phyloP scores from a whole-genome alignment of 2,329 filamentous ascomycete genomes.

The Trichophyton schoenleinii region DNA sequence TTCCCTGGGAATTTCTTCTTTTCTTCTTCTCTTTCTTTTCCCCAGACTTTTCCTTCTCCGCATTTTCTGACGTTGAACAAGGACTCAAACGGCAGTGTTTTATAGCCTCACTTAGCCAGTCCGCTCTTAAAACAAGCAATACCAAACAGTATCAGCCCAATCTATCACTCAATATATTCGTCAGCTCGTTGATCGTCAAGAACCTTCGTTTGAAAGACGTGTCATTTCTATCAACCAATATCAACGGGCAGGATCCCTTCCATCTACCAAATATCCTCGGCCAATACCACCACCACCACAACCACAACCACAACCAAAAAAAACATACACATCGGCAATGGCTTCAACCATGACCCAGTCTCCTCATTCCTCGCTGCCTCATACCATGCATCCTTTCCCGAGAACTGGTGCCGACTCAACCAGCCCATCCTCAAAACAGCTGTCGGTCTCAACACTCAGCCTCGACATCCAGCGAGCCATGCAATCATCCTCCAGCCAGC shows the following conservation, averaged over 20 bases:
- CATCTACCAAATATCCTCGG: no score
- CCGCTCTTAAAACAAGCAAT: not conserved
- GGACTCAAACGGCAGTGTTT: not conserved
- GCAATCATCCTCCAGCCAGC: slow-evolving; percentile 22
- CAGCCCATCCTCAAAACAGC: not conserved
- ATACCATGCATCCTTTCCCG: slow-evolving; percentile 1
- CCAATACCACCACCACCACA: not conserved
- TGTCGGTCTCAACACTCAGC: slow-evolving; percentile 17
- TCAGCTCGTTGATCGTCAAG: not conserved
- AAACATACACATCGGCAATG: not conserved
- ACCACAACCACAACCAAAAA: not conserved
- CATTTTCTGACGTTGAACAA: not conserved
- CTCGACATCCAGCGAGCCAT: slow-evolving; percentile 31
- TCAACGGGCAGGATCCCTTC: not conserved
- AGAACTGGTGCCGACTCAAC: not conserved
- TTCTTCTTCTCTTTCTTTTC: not conserved
- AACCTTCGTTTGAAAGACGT: not conserved
- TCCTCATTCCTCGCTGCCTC: slow-evolving; percentile 4
- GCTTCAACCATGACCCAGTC: slow-evolving; percentile 6
- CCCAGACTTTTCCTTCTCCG: slow-evolving; percentile 1
- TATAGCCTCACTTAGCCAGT: not conserved
- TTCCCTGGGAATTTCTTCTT: not conserved
- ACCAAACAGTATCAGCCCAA: no score
- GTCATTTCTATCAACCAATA: not conserved
- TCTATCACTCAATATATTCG: not conserved